Base-by-base conservation (phyloP, 1,139 yeast genomes). In the Debaryomyces psychrophilus region DNA sequence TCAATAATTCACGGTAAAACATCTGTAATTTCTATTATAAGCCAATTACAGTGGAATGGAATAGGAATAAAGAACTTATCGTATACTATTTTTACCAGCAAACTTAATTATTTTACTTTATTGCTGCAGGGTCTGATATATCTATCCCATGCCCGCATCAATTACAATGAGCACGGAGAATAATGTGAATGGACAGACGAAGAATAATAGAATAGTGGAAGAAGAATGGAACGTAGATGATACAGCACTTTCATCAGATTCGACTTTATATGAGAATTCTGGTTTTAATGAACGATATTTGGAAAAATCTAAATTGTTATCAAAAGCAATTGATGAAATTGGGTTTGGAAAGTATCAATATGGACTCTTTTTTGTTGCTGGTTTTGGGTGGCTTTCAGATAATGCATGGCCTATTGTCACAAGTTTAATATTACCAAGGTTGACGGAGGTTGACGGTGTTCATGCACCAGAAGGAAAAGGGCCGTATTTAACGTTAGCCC, bases 361-460 rank as follows among this genome's bases (percentile, higher is more conserved):
- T 33, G 76, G 76, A 3, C 58, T 72, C n/a, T 68, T 72, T 37
- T 59, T 70, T 39, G 77, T 72, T 8, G 73, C 76, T 2, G 77
- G 77, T 1, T 71, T 72, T 50, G 77, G 78, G 1, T 73, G 78
- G 77, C 58, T 71, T 41, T 64, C 74, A 8, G 78, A 73, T 51
- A 73, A 73, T 50, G 72, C 73, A 4, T 73, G 76, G 73, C 78
- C 78, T 2, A 62, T 71, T 8, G 74, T 67, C 3, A 69, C 73
- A 1, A 59, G 71, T 22, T 64, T 71, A 46, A 67, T 73, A 12
- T 52, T 72, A 34, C 65, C 69, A 18, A 52, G 73, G 23, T 54
- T 73, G 41, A 57, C 49, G 26, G 77, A 73, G 49, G 60, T 57
- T 0, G 65, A 73, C 50, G 76, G 76, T 5, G 78, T 69, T 3